These are phyloP conservation scores for Lactifluus hygrophoroides DNA, from an alignment of 768 basidiomycete species.

Conservation along the genomic window DNA sequence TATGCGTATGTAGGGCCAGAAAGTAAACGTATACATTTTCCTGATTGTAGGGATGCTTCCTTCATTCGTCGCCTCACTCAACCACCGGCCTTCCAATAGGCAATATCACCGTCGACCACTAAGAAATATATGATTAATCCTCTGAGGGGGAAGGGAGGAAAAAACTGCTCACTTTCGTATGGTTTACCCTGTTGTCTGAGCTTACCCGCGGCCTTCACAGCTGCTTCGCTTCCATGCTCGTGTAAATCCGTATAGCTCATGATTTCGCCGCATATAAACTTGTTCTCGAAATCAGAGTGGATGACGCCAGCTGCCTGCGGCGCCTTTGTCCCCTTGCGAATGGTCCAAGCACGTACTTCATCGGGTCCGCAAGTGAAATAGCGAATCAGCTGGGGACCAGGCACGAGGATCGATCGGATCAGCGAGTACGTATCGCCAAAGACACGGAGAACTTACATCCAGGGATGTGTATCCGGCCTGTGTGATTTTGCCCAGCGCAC, in stretches of 20 bases:
- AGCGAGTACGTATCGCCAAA: neutral
- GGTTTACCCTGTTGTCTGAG: slow-evolving; percentile 94
- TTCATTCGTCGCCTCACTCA: slow-evolving; percentile 19
- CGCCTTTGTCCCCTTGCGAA: slow-evolving; percentile 87
- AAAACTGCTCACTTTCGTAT: slow-evolving; percentile 68
- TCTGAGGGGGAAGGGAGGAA: neutral
- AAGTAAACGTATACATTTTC: neutral
- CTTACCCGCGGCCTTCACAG: slow-evolving; percentile 94
- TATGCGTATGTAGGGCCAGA: neutral
- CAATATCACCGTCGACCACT: slow-evolving; percentile 88
- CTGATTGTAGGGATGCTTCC: neutral
- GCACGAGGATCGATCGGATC: neutral
- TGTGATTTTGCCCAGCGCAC: slow-evolving; percentile 87
- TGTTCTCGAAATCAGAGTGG: slow-evolving; percentile 97
- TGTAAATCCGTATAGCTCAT: slow-evolving; percentile 87
- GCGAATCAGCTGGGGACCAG: slow-evolving; percentile 59
- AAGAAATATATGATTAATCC: neutral
- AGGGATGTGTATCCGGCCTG: slow-evolving; percentile 86
- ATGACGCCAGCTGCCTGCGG: slow-evolving; percentile 98
- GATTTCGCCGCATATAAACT: slow-evolving; percentile 96
- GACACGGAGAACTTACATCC: slow-evolving; percentile 43
- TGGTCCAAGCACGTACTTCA: slow-evolving; percentile 98
- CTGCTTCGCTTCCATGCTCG: slow-evolving; percentile 82
- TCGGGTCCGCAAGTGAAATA: slow-evolving; percentile 98
- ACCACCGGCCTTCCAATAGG: slow-evolving; percentile 82